Base-by-base conservation (phyloP, 495 filamentous ascomycete genomes). In the Hyaloscypha bicolor region DNA sequence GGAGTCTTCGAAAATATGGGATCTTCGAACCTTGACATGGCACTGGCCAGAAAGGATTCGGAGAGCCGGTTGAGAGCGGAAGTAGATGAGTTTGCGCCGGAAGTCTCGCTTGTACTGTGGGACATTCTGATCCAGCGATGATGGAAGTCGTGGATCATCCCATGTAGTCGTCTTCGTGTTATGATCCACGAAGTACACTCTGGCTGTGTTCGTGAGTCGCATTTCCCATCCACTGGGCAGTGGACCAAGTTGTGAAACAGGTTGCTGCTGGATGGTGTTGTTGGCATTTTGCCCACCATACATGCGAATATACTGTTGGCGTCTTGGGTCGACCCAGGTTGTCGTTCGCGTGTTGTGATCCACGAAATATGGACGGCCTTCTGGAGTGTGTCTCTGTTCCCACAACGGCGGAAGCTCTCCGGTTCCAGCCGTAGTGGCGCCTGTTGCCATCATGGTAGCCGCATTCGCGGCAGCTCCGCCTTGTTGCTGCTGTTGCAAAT, bases 111-210 rank as follows among this genome's bases (percentile, higher is more conserved):
- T 99, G 82, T 99, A 99, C 79, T 99, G 95, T 22, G 95, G 95
- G 30, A 99, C 95, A 68, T 97, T 97, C 82, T 99, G 95, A 74
- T 99, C 95, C 66, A 99, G 81, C 3, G 96, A 98, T 9, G 94
- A 97, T 56, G 95, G 95, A 68, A 99, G 80, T 65, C 95, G 88
- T 25, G 95, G 95, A 73, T 99, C 95, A 73, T 99, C 95, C 95
- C 95, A 99, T n/a, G 95, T 99, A 14, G 95, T 99, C 0, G 95
- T 99, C 83, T 99, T 99, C 66, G 95, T 99, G 76, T 99, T 99
- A 82, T 99, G 95, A 74, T 99, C 95, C 39, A 99, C 95, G 75
- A 99, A 99, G 78, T 99, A 99, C 29, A 99, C 95, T 55, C 95
- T 87, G 14, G 95, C 95, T 8, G 95, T 99, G 75, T 98, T 98